Conservation (phyloP, 2,329 filamentous ascomycete species). For the Pseudocercospora cruenta region DNA sequence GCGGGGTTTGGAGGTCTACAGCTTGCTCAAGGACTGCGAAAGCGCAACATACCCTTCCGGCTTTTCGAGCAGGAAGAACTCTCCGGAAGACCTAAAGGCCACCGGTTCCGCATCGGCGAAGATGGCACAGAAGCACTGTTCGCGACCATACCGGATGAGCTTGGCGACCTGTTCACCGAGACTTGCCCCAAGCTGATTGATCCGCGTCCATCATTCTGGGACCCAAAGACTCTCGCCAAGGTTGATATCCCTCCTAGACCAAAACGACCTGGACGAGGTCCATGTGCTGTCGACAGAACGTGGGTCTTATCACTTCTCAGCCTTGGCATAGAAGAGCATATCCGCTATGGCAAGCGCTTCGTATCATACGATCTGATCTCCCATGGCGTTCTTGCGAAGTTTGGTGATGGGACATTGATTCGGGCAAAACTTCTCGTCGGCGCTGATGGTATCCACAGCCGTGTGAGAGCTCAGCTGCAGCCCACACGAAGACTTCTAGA, state of each 20-base stretch:
- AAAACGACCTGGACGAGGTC: conserved; percentile 3
- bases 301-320: conserved; percentile 5
- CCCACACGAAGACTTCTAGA: conserved; percentile 4
- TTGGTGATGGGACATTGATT: not conserved
- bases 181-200: conserved; percentile 7
- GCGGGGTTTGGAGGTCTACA: not conserved
- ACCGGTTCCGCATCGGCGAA: conserved; percentile 1
- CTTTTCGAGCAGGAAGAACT: conserved; percentile 2
- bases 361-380: not conserved
- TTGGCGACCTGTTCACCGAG: not conserved
- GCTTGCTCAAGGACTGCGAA: conserved; percentile 2
- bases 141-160: not conserved
- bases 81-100: not conserved
- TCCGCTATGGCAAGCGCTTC: conserved; percentile 1
- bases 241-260: not conserved
- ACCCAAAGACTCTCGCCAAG: conserved; percentile 1
- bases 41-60: conserved; percentile 1
- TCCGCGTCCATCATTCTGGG: not conserved
- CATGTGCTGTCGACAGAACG: conserved; percentile 1
- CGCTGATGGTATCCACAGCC: conserved; percentile 10
- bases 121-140: conserved; percentile 9
- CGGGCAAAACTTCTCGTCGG: conserved; percentile 1
- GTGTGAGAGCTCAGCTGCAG: conserved; percentile 1
- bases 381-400: not conserved
- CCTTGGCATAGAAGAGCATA: conserved; percentile 3